Evolutionary conservation across 2,329 filamentous ascomycete species (phyloP).

Genomic region (Lojkania enalia): DNA sequence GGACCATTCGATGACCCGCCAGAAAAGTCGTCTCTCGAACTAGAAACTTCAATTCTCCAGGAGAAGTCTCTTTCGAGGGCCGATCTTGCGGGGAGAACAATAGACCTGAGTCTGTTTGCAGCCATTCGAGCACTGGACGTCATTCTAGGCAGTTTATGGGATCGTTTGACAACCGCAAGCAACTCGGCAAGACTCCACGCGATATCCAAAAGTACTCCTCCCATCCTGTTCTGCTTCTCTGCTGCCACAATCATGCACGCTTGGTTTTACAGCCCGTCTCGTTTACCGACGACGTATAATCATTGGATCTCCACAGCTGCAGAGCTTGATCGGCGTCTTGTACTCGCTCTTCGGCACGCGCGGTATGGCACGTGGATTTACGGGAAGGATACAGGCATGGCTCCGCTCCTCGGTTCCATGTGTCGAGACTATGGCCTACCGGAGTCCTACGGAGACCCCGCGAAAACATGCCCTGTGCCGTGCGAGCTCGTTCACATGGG

Average conservation of each 20-base stretch:
- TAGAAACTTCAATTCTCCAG: slow-evolving; percentile 11
- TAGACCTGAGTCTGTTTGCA: slow-evolving; percentile 82
- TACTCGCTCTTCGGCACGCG: slow-evolving; percentile 71
- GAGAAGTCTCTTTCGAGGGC: slow-evolving; percentile 15
- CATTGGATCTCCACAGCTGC: slow-evolving; percentile 82
- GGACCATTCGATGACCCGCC: slow-evolving; percentile 33
- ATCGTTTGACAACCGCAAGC: slow-evolving; percentile 57
- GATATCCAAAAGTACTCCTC: slow-evolving; percentile 60
- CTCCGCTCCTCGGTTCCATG: slow-evolving; percentile 69
- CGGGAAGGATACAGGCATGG: slow-evolving; percentile 72
- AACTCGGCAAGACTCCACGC: slow-evolving; percentile 4
- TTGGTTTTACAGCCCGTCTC: slow-evolving; percentile 76
- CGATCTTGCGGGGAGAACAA: slow-evolving; percentile 67
- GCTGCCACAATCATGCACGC: slow-evolving; percentile 83
- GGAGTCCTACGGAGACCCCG: slow-evolving; percentile 71
- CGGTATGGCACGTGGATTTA: slow-evolving; percentile 68
- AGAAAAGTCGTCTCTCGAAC: slow-evolving; percentile 11
- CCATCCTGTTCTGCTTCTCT: slow-evolving; percentile 71
- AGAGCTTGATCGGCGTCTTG: slow-evolving; percentile 72
- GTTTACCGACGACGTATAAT: slow-evolving; percentile 73
- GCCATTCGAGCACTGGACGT: slow-evolving; percentile 73
- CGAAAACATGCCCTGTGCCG: slow-evolving; percentile 69
- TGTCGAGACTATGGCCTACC: slow-evolving; percentile 72
- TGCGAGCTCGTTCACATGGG: slow-evolving; percentile 87
- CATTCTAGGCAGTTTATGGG: slow-evolving; percentile 48